Evolutionary conservation across 768 basidiomycete genomes (phyloP).

Genomic region (Russula foetens): DNA sequence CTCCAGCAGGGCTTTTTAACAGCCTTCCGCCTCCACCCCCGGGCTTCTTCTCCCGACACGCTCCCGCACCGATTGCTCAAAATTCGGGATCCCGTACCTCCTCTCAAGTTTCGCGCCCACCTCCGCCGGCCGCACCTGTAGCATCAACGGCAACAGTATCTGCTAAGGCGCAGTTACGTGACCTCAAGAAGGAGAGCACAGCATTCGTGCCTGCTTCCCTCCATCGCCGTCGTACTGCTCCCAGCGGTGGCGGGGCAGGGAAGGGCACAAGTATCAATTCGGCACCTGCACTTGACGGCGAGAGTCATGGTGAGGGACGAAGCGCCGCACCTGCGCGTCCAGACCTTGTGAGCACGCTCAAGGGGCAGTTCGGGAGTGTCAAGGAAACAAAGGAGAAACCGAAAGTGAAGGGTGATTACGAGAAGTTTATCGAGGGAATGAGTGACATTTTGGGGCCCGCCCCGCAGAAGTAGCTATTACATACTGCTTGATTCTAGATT

Average conservation of each 20-base stretch:
- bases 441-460: conserved; percentile 45
- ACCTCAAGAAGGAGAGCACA: conserved; percentile 92
- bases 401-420: conserved; percentile 56
- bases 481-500: background rate
- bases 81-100: conserved; percentile 5
- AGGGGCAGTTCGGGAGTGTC: conserved; percentile 44
- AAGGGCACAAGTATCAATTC: conserved; percentile 21
- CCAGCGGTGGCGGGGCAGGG: conserved; percentile 19
- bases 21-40: conserved; percentile 22
- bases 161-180: conserved; percentile 81
- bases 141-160: conserved; percentile 60
- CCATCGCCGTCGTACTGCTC: conserved; percentile 55
- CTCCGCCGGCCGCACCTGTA: conserved; percentile 30
- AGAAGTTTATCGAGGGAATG: conserved; percentile 71
- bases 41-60: conserved; percentile 54
- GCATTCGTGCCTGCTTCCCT: conserved; percentile 81
- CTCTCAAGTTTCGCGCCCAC: conserved; percentile 25
- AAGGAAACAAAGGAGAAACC: conserved; percentile 21
- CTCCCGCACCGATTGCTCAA: conserved; percentile 22
- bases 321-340: conserved; percentile 40
- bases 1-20: conserved; percentile 26
- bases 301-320: conserved; percentile 23
- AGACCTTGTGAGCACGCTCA: conserved; percentile 57
- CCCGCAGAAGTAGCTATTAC: background rate
- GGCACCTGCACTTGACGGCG: conserved; percentile 29